Conservation (phyloP, 2,329 filamentous ascomycete genomes). For the Aureobasidium zeae region DNA sequence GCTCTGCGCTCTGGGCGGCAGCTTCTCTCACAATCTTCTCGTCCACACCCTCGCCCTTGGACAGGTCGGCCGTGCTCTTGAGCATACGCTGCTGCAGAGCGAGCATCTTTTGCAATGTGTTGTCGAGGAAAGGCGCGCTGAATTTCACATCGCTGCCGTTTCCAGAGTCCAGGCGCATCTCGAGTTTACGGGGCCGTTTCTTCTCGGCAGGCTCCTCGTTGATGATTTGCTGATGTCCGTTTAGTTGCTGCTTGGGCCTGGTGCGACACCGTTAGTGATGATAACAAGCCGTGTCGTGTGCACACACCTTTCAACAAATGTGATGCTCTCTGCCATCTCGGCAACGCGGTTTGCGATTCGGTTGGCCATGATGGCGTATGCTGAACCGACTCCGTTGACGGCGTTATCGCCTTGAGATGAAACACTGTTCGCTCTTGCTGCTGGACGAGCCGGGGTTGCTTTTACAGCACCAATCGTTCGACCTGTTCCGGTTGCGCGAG, state of each 20-base stretch:
- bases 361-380: conserved; percentile 43
- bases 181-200: conserved; percentile 41
- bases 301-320: conserved; percentile 37
- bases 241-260: conserved; percentile 23
- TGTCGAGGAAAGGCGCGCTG: conserved; percentile 45
- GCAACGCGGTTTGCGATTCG: conserved; percentile 43
- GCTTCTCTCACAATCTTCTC: conserved; percentile 42
- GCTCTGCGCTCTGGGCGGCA: conserved; percentile 41
- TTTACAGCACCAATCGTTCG: conserved; percentile 13
- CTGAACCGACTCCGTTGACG: conserved; percentile 30
- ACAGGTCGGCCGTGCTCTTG: conserved; percentile 38
- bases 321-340: conserved; percentile 46
- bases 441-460: conserved; percentile 16
- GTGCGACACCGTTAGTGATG: neutral
- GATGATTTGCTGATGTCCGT: conserved; percentile 16
- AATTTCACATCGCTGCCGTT: conserved; percentile 36
- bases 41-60: conserved; percentile 36
- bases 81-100: conserved; percentile 43
- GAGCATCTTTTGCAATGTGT: conserved; percentile 43
- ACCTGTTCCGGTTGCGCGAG: conserved; percentile 14
- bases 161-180: conserved; percentile 37
- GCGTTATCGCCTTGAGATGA: conserved; percentile 26
- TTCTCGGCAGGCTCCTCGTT: conserved; percentile 26
- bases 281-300: neutral
- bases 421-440: conserved; percentile 23